phyloP scores from a whole-genome alignment of 1,284 basidiomycete species.

The Leccinum solheimii region DNA sequence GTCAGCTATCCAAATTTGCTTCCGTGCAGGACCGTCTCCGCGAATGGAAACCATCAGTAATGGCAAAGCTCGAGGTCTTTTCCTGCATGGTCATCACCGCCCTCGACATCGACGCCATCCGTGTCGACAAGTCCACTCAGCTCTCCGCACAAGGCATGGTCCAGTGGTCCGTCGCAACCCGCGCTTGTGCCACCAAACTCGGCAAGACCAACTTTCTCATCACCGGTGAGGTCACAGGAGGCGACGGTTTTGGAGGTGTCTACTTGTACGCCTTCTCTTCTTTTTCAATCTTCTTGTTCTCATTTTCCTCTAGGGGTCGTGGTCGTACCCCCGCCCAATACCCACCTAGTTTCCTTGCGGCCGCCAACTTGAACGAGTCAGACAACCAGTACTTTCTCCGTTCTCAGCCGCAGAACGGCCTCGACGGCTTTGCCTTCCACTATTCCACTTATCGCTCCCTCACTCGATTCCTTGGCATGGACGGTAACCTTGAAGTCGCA shows the following conservation, averaged over 20 bases:
- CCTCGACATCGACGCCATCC: conserved; percentile 88
- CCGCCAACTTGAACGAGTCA: conserved; percentile 61
- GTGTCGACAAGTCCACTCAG: conserved; percentile 92
- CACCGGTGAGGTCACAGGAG: conserved; percentile 91
- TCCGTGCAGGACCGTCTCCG: conserved; percentile 92
- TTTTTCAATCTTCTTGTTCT: conserved; percentile 4
- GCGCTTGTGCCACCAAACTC: conserved; percentile 67
- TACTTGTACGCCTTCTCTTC: conserved; percentile 61
- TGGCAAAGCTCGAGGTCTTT: conserved; percentile 74
- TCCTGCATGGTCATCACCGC: conserved; percentile 84
- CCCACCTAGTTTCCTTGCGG: conserved; percentile 64
- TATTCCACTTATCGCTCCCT: conserved; percentile 88
- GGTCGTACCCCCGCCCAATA: conserved; percentile 75
- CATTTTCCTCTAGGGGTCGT: conserved; percentile 58
- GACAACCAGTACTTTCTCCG: conserved; percentile 81
- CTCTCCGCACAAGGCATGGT: conserved; percentile 81
- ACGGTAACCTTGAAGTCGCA: conserved; percentile 86
- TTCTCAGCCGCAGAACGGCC: conserved; percentile 54
- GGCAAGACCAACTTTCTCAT: conserved; percentile 89
- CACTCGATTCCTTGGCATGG: conserved; percentile 86
- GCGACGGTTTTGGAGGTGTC: conserved; percentile 83
- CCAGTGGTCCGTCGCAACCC: conserved; percentile 70
- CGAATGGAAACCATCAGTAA: conserved; percentile 80
- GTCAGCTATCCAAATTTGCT: conserved; percentile 91
- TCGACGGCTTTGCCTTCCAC: conserved; percentile 86